Evolutionary conservation across 257 asterid genomes (phyloP).

Genomic region (Solanum verrucosum): DNA sequence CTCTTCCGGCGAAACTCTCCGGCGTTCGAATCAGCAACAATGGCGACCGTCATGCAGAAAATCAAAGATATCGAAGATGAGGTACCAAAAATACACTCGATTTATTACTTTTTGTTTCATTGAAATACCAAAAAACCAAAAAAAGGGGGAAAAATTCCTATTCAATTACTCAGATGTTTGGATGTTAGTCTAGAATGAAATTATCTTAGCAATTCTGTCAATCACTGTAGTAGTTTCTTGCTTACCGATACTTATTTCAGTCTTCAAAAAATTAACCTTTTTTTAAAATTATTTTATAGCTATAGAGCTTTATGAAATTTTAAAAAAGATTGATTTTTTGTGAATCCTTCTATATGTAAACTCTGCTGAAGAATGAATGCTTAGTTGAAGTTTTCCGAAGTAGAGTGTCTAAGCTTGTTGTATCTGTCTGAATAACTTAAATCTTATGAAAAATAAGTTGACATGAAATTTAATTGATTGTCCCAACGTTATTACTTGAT

Average conservation of each 20-base stretch:
- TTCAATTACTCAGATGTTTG: neutral
- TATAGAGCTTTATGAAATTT: neutral
- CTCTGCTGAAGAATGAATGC: neutral
- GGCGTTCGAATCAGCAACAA: slow-evolving; percentile 11
- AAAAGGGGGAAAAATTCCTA: neutral
- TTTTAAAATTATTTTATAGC: neutral
- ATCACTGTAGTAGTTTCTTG: neutral
- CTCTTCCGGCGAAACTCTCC: neutral
- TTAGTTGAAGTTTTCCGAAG: neutral
- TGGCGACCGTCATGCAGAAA: slow-evolving; percentile 98
- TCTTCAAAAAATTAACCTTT: neutral
- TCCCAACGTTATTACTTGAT: neutral
- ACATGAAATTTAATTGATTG: neutral
- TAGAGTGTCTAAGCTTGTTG: neutral
- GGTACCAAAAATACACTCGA: slow-evolving; percentile 23
- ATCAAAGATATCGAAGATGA: slow-evolving; percentile 99
- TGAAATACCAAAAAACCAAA: neutral
- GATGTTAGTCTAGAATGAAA: neutral
- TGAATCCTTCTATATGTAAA: neutral
- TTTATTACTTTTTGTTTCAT: neutral
- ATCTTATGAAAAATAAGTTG: neutral
- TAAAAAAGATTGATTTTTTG: neutral
- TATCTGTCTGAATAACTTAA: neutral
- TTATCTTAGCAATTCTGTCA: neutral
- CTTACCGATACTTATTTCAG: neutral